Evolutionary conservation across 257 asterid genomes (phyloP).

Genomic region (Solanum arcanum): DNA sequence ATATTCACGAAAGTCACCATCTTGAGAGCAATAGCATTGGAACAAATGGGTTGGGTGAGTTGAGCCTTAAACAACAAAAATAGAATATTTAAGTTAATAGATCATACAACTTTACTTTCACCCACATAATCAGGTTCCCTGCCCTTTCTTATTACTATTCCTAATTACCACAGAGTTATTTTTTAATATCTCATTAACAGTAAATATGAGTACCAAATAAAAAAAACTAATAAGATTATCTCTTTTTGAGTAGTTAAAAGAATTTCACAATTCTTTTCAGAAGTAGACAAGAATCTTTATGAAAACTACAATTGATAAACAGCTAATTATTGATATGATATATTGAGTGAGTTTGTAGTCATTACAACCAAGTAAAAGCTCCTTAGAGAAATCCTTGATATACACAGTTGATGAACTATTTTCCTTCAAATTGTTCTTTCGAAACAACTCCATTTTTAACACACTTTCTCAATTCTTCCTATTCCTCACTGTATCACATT

Average conservation of each 20-base stretch:
- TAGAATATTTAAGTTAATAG: not conserved
- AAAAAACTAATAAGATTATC: too few species aligned
- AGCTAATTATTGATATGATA: too few species aligned
- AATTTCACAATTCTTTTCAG: not conserved
- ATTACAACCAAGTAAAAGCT: not conserved
- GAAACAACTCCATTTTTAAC: constrained; percentile 20
- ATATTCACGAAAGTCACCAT: not conserved
- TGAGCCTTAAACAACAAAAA: not conserved
- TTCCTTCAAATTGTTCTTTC: constrained; percentile 15
- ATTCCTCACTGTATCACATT: constrained; percentile 6
- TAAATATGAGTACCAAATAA: too few species aligned
- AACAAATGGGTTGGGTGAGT: not conserved
- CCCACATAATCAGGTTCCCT: not conserved
- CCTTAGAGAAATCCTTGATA: constrained; percentile 12
- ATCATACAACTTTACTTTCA: too few species aligned
- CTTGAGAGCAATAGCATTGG: not conserved
- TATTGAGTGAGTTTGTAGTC: not conserved
- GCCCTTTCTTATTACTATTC: not conserved
- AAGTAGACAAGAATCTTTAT: not conserved
- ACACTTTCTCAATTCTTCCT: constrained; percentile 12
- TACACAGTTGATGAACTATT: constrained; percentile 14
- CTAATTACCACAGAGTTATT: too few species aligned
- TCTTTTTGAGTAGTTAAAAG: too few species aligned
- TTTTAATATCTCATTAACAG: not conserved
- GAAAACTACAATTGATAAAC: too few species aligned